A percentile compares a stretch with the other conserved stretches of the same genome.
phyloP scores from a whole-genome alignment of 2,329 filamentous ascomycete genomes.

The Xylariales sp. region DNA sequence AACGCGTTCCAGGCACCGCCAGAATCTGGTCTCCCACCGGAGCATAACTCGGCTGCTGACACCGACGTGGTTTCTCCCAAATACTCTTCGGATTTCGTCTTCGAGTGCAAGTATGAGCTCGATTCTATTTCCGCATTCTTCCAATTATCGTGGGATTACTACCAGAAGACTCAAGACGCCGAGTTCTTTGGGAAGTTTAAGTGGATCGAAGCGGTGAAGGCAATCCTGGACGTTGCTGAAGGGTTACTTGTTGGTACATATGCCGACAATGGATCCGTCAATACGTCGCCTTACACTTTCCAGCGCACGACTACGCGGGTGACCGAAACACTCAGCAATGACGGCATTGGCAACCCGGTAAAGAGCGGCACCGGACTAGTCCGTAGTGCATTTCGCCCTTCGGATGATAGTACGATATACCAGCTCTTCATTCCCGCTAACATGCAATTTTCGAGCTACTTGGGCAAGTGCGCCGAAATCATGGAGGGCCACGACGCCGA shows the following conservation, averaged over 20 bases:
- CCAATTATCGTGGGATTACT: slow-evolving; percentile 77
- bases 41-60: slow-evolving; percentile 66
- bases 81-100: slow-evolving; percentile 75
- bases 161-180: slow-evolving; percentile 72
- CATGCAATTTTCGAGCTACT: slow-evolving; percentile 72
- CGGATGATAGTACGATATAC: slow-evolving; percentile 81
- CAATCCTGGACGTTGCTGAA: slow-evolving; percentile 60
- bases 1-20: slow-evolving; percentile 93
- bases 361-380: slow-evolving; percentile 76
- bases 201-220: slow-evolving; percentile 75
- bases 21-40: slow-evolving; percentile 73
- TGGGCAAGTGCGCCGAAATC: slow-evolving; percentile 56
- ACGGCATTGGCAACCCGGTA: slow-evolving; percentile 77
- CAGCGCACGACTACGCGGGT: slow-evolving; percentile 72
- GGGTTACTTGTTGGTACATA: slow-evolving; percentile 76
- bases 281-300: slow-evolving; percentile 74
- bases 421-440: slow-evolving; percentile 84
- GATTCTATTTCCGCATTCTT: slow-evolving; percentile 84
- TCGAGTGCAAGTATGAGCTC: slow-evolving; percentile 88
- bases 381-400: slow-evolving; percentile 81
- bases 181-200: slow-evolving; percentile 75
- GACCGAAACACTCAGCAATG: slow-evolving; percentile 77
- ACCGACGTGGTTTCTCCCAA: slow-evolving; percentile 72
- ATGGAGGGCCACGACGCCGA: slow-evolving; percentile 45
- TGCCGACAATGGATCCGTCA: slow-evolving; percentile 63